These are phyloP conservation scores for Cladosporium sp. DNA, from an alignment of 2,329 filamentous ascomycete genomes.

Conservation along the genomic window DNA sequence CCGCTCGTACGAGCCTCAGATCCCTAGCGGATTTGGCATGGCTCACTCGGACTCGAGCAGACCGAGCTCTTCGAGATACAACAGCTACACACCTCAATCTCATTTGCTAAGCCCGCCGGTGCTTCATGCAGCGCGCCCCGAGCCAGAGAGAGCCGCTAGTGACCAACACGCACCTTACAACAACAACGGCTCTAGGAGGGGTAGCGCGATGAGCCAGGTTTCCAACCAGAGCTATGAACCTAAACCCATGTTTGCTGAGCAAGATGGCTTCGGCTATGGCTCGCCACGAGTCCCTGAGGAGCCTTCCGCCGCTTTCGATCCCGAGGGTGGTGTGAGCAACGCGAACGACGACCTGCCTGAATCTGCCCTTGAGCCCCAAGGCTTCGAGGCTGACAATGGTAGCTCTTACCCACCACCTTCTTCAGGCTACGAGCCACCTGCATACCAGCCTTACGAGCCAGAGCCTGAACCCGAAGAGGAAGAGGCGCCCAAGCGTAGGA, in stretches of 20 bases:
- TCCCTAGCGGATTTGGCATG: constrained; percentile 9
- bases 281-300: constrained; percentile 1
- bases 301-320: not conserved
- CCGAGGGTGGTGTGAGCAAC: constrained; percentile 15
- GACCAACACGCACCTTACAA: constrained; percentile 33
- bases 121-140: constrained; percentile 30
- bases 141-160: constrained; percentile 28
- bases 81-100: constrained; percentile 30
- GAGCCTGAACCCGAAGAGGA: constrained; percentile 51
- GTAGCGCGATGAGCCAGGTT: constrained; percentile 12
- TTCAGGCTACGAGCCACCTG: constrained; percentile 50
- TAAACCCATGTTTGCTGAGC: constrained; percentile 29
- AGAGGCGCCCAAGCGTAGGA: constrained; percentile 57
- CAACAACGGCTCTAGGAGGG: constrained; percentile 18
- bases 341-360: not conserved
- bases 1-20: constrained; percentile 22
- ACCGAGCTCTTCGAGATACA: constrained; percentile 28
- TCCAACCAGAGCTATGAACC: constrained; percentile 33
- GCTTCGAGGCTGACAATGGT: constrained; percentile 15
- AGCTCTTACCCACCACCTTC: constrained; percentile 57
- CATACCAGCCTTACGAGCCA: constrained; percentile 55
- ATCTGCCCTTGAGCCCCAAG: not conserved
- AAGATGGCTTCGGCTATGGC: constrained; percentile 18
- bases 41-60: constrained; percentile 20
- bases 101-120: constrained; percentile 17